Base-by-base conservation (phyloP, 768 basidiomycete genomes). In the Hirschioporus abietinus region DNA sequence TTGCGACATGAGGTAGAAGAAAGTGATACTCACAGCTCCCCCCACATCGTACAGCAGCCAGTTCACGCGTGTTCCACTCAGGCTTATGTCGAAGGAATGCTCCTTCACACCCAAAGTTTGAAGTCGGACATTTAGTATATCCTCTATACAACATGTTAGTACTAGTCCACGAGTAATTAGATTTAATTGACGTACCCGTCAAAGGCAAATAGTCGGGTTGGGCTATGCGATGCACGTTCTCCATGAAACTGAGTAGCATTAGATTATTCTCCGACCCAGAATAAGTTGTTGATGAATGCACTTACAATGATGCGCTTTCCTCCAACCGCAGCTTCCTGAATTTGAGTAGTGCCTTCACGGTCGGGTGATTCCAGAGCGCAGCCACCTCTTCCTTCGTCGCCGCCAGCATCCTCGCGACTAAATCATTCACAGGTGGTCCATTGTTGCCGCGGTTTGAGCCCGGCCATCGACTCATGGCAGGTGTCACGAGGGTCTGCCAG, bases 31-130 rank as follows among this genome's bases (percentile, higher is more conserved):
- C 73, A 92, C 89, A 64, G 90, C 89, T 60, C 92, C 92, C 57
- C 92, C 91, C 42, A 94, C 92, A 74, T 94, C 92, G 73, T 89
- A 94, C 65, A 93, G 79, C 66, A 87, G 84, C 91, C 92, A 93
- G 64, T 87, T 84, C 72, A 89, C 90, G 58, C 81, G 81, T 66
- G 79, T 81, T 1, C 88, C 87, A 57, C 83, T 85, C 68, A 87
- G 82, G 66, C 82, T 81, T 67, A 92, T 85, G 66, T 87, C 83
- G 73, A 92, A 91, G 1, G 84, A 80, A 72, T 92, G 90, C 70
- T 93, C 91, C 66, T 88, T 85, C 24, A 93, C 87, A 1, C 92
- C 92, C 15, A 93, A 77, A 0, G 92, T 93, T 77, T 91, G 91
- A 35, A 94, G 77, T 25, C 92, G 89, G 66, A 91, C 91, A 66